These are phyloP conservation scores for Leavenworthia alabamica DNA, from an alignment of 345 rosid genomes.

Conservation along the genomic window DNA sequence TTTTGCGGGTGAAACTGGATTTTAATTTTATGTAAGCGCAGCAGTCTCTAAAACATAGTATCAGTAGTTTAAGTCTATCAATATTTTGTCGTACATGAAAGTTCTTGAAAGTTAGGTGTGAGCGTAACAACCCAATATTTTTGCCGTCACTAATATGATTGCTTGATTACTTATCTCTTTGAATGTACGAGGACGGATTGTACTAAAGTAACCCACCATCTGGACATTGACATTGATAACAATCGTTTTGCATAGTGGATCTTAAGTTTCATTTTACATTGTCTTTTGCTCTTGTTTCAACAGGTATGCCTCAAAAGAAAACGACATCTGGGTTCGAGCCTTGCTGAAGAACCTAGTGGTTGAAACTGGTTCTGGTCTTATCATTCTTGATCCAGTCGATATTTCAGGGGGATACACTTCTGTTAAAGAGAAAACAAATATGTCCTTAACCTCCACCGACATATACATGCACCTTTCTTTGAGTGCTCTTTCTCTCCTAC, in stretches of 20 bases:
- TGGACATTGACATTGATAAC: neutral
- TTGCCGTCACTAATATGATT: neutral
- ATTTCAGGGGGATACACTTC: conserved; percentile 89
- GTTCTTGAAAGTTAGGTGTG: neutral
- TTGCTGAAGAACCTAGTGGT: conserved; percentile 71
- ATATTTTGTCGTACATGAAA: neutral
- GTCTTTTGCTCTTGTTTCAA: conserved; percentile 5
- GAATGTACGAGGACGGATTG: too few species aligned
- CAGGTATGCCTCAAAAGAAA: conserved; percentile 94
- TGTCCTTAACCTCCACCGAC: conserved; percentile 78
- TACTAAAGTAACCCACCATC: neutral
- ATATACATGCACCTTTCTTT: conserved; percentile 82
- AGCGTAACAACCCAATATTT: neutral
- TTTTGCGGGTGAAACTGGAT: conserved; percentile 92
- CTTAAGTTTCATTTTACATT: conserved; percentile 2
- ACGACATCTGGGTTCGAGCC: conserved; percentile 90
- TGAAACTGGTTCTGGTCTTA: conserved; percentile 97
- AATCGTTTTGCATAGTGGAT: too few species aligned
- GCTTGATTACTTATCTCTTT: conserved; percentile 1
- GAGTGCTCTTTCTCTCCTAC: conserved; percentile 74
- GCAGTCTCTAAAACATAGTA: neutral
- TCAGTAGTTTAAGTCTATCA: conserved; percentile 3
- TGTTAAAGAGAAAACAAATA: conserved; percentile 80
- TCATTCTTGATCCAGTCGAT: conserved; percentile 84
- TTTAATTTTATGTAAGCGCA: conserved; percentile 84